Base-by-base conservation (phyloP, 805 yeast genomes). In the Hagleromyces aurorensis region DNA sequence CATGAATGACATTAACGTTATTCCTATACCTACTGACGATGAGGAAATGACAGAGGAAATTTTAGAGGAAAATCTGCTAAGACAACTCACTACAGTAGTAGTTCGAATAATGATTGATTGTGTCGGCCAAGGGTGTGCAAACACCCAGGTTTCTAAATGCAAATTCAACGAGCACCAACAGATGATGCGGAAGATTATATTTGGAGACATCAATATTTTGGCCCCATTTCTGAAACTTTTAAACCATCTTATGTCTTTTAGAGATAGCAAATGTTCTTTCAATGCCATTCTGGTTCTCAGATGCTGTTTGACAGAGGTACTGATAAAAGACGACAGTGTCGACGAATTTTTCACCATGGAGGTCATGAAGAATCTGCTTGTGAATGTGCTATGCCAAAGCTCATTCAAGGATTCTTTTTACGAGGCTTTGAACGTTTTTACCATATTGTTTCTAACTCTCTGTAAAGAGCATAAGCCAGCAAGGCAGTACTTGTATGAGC, bases 1-100 rank as follows among this genome's bases (percentile, higher is more conserved):
- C 33, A 55, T 53, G 43, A 43, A 50, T 21, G 68, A 72, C 27
- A 47, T 61, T 21, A 62, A 59, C 34, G 51, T 62, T 7, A 55
- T 50, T 21, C 74, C 69, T 18, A 78, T 80, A 3, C 67, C 69
- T 23, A 75, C 70, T 23, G 78, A 75, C 37, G 94, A 86, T 44
- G 87, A 77, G 30, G 83, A 85, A 14, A 65, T 89, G 47, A 78
- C 91, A n/a, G 96, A 87, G 43, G 98, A 91, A 51, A 91, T 91
- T 93, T 79, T 91, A 82, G 96, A 89, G 44, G 98, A 91, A 52
- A 95, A 89, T 55, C 70, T 89, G 65, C 62, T 89, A 36, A 67
- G 98, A 43, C 97, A 91, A 53, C 69, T 91, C 21, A 87, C 97
- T 0, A 94, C 94, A 2, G 87, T 93, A 3, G 84, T 84, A 7